phyloP scores from a whole-genome alignment of 2,329 filamentous ascomycete genomes.

The Talaromyces albobiverticillius region DNA sequence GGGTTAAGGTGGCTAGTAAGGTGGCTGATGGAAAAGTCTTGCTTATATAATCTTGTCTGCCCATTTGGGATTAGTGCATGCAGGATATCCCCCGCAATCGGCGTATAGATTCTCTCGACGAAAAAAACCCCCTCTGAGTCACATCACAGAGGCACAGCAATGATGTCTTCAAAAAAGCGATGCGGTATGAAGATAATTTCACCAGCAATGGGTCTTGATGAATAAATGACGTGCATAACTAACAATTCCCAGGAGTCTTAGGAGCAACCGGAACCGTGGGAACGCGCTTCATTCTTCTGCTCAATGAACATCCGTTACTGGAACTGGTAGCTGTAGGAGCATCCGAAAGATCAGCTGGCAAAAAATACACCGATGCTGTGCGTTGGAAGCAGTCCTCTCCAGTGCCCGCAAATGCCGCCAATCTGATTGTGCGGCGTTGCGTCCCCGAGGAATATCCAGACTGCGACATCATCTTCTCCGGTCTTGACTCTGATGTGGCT shows the following conservation, averaged over 20 bases:
- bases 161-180: not conserved
- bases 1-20: no score
- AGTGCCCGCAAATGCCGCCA: not conserved
- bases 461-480: constrained; percentile 14
- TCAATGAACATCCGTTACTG: constrained; percentile 5
- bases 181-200: not conserved
- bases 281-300: constrained; percentile 7
- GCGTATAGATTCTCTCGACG: no score
- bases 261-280: constrained; percentile 9
- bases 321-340: constrained; percentile 8
- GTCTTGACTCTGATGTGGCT: not conserved
- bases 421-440: not conserved
- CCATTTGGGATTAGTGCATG: no score
- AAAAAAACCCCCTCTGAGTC: no score
- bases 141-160: not conserved
- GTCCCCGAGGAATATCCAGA: not conserved
- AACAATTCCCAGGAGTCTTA: not conserved
- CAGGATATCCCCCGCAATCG: no score
- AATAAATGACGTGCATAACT: not conserved
- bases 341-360: constrained; percentile 10
- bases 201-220: no score
- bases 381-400: constrained; percentile 11
- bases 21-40: no score
- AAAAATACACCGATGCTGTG: constrained; percentile 8
- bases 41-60: no score